These are phyloP conservation scores for Aspergillus sparsus DNA, from an alignment of 495 filamentous ascomycete species.

Conservation along the genomic window DNA sequence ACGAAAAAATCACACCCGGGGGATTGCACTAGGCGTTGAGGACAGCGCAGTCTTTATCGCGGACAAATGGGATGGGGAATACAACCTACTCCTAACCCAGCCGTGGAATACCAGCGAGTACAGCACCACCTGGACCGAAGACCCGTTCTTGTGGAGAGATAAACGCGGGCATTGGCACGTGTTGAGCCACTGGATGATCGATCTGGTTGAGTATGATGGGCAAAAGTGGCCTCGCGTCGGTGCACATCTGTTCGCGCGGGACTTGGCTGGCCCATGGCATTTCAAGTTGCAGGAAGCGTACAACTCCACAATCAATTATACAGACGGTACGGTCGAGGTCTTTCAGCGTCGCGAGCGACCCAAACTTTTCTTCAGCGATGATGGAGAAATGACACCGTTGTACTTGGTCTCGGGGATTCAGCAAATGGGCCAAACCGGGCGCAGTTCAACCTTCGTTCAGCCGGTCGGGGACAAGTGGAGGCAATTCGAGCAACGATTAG, in stretches of 20 bases:
- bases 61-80: conserved; percentile 19
- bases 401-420: conserved; percentile 41
- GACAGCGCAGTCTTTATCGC: conserved; percentile 15
- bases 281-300: conserved; percentile 37
- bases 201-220: conserved; percentile 33
- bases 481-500: neutral
- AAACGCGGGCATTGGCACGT: conserved; percentile 44
- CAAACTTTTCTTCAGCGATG: conserved; percentile 43
- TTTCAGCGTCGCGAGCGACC: conserved; percentile 42
- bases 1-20: neutral
- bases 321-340: conserved; percentile 31
- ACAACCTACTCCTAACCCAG: conserved; percentile 18
- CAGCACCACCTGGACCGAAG: conserved; percentile 29
- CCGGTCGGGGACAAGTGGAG: conserved; percentile 24
- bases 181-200: conserved; percentile 39
- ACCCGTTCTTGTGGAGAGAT: conserved; percentile 45
- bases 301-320: conserved; percentile 38
- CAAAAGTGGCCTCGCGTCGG: conserved; percentile 35
- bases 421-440: conserved; percentile 19
- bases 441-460: conserved; percentile 33
- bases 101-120: conserved; percentile 15
- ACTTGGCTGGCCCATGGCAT: conserved; percentile 40
- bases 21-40: conserved; percentile 12
- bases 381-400: conserved; percentile 40
- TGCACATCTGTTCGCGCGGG: conserved; percentile 37